Conservation (phyloP, 257 asterid species). For the Scutellaria barbata region DNA sequence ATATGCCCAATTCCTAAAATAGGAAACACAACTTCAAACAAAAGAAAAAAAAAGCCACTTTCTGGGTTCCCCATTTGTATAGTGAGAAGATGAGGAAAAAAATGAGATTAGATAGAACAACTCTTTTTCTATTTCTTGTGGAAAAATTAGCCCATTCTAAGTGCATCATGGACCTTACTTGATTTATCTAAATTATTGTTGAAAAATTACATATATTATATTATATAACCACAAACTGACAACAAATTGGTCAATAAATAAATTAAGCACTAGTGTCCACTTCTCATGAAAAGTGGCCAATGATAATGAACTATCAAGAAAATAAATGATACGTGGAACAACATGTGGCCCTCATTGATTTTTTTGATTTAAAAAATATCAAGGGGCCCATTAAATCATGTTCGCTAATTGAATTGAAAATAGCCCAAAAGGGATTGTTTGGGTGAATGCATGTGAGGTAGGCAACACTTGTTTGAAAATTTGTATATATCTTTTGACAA, state of each 20-base stretch:
- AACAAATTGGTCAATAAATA: conserved; percentile 1
- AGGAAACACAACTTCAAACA: no score
- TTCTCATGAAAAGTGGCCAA: conserved; percentile 19
- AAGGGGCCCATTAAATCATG: conserved; percentile 19
- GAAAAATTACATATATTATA: no score
- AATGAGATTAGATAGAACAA: not conserved
- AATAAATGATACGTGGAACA: conserved; percentile 12
- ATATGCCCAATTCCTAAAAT: no score
- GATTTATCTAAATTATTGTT: no score
- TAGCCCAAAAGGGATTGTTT: not conserved
- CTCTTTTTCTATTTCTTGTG: no score
- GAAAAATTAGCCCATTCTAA: no score
- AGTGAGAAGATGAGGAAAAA: no score
- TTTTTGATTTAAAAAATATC: not conserved
- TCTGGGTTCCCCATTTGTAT: no score
- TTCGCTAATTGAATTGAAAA: not conserved
- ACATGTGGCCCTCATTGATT: conserved; percentile 12
- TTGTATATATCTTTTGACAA: no score
- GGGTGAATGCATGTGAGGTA: conserved; percentile 15
- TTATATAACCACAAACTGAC: no score
- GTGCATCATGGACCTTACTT: no score
- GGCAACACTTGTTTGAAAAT: not conserved
- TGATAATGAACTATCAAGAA: not conserved
- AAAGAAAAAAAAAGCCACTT: no score
- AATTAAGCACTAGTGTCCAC: not conserved